These are phyloP conservation scores for Hypsizygus marmoreus DNA, from an alignment of 768 basidiomycete species.

Conservation along the genomic window DNA sequence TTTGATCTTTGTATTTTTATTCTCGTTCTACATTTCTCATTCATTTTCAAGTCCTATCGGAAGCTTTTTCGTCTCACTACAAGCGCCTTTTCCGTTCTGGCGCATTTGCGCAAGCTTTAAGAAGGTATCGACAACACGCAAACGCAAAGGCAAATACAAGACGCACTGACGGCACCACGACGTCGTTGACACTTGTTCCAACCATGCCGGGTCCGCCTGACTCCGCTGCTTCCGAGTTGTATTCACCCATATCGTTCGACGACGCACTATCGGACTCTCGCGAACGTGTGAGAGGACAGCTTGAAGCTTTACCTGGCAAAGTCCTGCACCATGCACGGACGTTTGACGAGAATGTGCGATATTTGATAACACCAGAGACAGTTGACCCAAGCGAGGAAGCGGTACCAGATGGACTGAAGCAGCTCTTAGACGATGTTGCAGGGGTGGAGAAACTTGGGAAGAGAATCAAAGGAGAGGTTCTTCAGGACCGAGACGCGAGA, in stretches of 20 bases:
- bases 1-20: neutral
- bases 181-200: neutral
- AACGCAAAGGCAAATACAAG: neutral
- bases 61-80: slow-evolving; percentile 68
- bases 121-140: slow-evolving; percentile 35
- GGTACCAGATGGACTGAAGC: slow-evolving; percentile 30
- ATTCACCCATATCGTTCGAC: slow-evolving; percentile 6
- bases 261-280: slow-evolving; percentile 18
- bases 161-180: neutral
- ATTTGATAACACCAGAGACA: slow-evolving; percentile 27
- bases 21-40: neutral
- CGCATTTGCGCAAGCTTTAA: slow-evolving; percentile 47
- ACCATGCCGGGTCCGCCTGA: neutral
- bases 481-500: slow-evolving; percentile 33
- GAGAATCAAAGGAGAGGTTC: slow-evolving; percentile 31
- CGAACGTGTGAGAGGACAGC: slow-evolving; percentile 21
- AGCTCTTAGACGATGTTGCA: slow-evolving; percentile 34
- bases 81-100: slow-evolving; percentile 52
- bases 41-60: slow-evolving; percentile 52
- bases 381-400: slow-evolving; percentile 11
- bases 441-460: slow-evolving; percentile 32
- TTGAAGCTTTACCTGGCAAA: slow-evolving; percentile 34
- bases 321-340: slow-evolving; percentile 30
- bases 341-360: slow-evolving; percentile 35
- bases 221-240: neutral